These are phyloP conservation scores for Rhododendron williamsianum DNA, from an alignment of 148 eudicot species.

Conservation along the genomic window DNA sequence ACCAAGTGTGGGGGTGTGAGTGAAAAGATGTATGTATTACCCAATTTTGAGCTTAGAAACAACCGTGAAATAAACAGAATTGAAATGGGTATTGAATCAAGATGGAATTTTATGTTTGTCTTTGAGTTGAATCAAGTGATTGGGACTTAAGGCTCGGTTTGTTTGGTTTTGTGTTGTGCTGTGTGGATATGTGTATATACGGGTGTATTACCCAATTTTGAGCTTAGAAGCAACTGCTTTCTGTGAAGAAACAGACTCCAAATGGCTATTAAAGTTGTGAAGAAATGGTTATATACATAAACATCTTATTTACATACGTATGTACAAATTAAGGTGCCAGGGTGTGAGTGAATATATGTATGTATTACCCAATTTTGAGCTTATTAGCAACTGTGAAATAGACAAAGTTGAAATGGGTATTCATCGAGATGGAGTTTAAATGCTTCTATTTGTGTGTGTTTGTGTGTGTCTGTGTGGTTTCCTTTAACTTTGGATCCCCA, in stretches of 20 bases:
- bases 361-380: neutral
- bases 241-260: neutral
- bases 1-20: neutral
- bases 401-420: neutral
- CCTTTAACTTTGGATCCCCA: conserved; percentile 79
- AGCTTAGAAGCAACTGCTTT: neutral
- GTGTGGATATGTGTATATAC: neutral
- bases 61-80: neutral
- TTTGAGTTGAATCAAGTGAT: neutral
- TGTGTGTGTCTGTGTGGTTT: conserved; percentile 21
- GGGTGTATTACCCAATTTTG: neutral
- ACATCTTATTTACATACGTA: neutral
- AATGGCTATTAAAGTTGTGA: no score
- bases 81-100: neutral
- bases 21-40: neutral
- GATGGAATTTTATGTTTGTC: neutral
- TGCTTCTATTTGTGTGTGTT: neutral
- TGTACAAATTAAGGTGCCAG: neutral
- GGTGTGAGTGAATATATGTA: neutral
- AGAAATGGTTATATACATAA: neutral
- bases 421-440: neutral
- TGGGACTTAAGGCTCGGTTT: no score
- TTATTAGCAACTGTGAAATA: neutral
- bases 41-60: neutral
- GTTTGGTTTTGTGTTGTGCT: neutral